Conservation (phyloP, 495 filamentous ascomycete species). For the Penicillium steckii region DNA sequence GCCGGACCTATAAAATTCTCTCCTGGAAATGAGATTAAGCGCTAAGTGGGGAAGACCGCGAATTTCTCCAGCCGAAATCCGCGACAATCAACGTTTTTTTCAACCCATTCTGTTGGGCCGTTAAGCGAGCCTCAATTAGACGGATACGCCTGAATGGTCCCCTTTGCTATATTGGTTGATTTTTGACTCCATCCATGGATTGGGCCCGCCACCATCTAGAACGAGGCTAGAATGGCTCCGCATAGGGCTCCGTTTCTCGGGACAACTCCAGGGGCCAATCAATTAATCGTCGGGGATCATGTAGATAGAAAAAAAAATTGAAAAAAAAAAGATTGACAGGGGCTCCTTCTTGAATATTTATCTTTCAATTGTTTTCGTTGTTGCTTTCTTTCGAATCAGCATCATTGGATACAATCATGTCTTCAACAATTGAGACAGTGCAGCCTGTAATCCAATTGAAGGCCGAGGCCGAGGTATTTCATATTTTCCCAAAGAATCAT, state of each 20-base stretch:
- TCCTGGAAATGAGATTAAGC: conserved; percentile 9
- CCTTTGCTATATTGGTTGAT: conserved; percentile 8
- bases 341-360: conserved; percentile 2
- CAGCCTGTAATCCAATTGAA: conserved; percentile 19
- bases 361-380: conserved; percentile 4
- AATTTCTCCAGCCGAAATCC: conserved; percentile 10
- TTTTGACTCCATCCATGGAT: conserved; percentile 8
- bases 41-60: conserved; percentile 6
- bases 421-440: conserved; percentile 15
- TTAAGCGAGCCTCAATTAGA: conserved; percentile 12
- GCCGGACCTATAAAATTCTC: conserved; percentile 4
- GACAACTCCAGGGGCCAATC: conserved; percentile 14
- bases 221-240: conserved; percentile 18
- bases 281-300: conserved; percentile 12
- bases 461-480: conserved; percentile 13
- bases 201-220: conserved; percentile 13
- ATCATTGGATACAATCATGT: conserved; percentile 3
- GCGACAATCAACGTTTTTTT: conserved; percentile 17
- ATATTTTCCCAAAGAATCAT: background rate
- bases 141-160: background rate
- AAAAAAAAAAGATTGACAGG: conserved; percentile 8
- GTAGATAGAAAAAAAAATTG: too few species aligned
- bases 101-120: conserved; percentile 17
- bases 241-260: conserved; percentile 15
- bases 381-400: conserved; percentile 1